Evolutionary conservation across 163 green algal genomes (phyloP).

Genomic region (Coccomyxa subellipsoidea): DNA sequence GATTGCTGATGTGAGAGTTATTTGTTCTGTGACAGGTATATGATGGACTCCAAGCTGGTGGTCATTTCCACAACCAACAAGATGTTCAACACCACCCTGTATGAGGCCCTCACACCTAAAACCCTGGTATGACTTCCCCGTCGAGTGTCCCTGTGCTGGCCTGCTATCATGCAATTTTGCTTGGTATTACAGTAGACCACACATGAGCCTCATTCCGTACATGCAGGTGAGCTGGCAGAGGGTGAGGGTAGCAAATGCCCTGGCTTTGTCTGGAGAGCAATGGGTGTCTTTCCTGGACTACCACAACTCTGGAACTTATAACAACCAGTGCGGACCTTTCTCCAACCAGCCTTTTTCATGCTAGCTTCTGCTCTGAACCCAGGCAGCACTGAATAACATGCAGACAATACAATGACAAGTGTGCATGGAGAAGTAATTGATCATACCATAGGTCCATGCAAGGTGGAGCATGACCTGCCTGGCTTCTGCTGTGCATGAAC

Average conservation of each 20-base stretch:
- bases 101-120: constrained; percentile 27
- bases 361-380: too few relatives aligned
- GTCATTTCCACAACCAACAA: constrained; percentile 64
- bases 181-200: too few relatives aligned
- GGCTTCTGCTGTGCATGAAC: too few relatives aligned
- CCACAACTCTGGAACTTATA: constrained; percentile 75
- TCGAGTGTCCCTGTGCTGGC: too few relatives aligned
- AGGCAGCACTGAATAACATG: too few relatives aligned
- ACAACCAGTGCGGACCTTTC: constrained; percentile 57
- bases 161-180: too few relatives aligned
- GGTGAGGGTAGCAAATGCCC: constrained; percentile 56
- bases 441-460: too few relatives aligned
- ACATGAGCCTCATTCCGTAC: too few relatives aligned
- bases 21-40: constrained; percentile 26
- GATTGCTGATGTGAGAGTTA: background rate
- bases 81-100: constrained; percentile 56
- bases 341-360: background rate
- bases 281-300: constrained; percentile 42
- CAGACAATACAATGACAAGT: too few relatives aligned
- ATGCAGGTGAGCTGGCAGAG: constrained; percentile 61
- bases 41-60: constrained; percentile 46
- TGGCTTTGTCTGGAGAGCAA: constrained; percentile 42
- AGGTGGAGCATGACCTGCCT: too few relatives aligned
- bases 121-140: constrained; percentile 27
- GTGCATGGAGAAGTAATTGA: too few relatives aligned